Percentiles rank a stretch among this genome's conserved stretches.
Evolutionary conservation across 208 protist species (phyloP).

Genomic region (Acanthamoeba castellanii): DNA sequence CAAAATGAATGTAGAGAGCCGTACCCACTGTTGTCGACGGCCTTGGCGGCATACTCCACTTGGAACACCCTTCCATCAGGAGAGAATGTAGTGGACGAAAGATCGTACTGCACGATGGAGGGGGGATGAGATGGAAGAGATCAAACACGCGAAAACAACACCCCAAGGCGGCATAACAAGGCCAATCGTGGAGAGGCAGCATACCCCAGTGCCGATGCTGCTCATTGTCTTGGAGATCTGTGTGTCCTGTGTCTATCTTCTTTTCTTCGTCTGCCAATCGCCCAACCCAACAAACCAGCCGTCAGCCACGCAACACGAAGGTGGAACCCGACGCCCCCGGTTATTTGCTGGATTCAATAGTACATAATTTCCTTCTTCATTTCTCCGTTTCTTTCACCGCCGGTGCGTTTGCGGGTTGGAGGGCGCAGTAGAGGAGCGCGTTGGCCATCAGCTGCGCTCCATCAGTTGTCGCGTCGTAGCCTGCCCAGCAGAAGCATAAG

Average conservation of each 20-base stretch:
- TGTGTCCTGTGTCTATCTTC: background rate
- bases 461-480: background rate
- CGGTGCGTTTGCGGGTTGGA: background rate
- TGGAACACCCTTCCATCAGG: conserved; percentile 99
- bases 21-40: conserved; percentile 98
- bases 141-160: background rate
- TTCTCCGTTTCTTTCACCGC: background rate
- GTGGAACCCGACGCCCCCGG: background rate
- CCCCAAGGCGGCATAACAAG: background rate
- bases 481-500: background rate
- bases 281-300: background rate
- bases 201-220: conserved; percentile 68
- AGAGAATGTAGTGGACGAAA: conserved; percentile 98
- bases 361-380: background rate
- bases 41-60: conserved; percentile 99
- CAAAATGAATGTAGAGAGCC: conserved; percentile 20
- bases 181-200: background rate
- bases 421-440: background rate
- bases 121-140: background rate
- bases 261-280: background rate
- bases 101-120: conserved; percentile 94
- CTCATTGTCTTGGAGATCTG: conserved; percentile 26
- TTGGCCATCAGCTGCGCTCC: conserved; percentile 24
- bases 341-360: background rate
- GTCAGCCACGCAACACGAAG: background rate